These are phyloP conservation scores for Fraxinus xanthoxyloides DNA, from an alignment of 305 asterid species.

Conservation along the genomic window DNA sequence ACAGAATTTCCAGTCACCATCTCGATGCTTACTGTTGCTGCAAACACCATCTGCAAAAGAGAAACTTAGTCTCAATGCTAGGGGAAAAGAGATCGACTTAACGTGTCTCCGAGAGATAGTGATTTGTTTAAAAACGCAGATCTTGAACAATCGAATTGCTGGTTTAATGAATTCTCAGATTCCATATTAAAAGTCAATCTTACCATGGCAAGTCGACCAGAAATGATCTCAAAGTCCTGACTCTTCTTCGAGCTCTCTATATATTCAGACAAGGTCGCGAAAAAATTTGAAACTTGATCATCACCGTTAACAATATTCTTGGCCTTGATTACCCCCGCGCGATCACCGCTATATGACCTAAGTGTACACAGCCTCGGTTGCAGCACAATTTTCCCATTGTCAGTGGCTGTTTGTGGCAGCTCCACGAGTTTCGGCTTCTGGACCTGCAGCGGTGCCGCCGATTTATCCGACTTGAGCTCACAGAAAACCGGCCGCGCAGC, in stretches of 20 bases:
- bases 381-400: slow-evolving; percentile 53
- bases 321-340: slow-evolving; percentile 31
- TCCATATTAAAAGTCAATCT: neutral
- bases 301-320: slow-evolving; percentile 6
- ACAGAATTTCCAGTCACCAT: slow-evolving; percentile 74
- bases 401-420: neutral
- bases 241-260: slow-evolving; percentile 71
- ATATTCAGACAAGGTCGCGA: slow-evolving; percentile 59
- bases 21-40: slow-evolving; percentile 69
- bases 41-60: slow-evolving; percentile 65
- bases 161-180: neutral
- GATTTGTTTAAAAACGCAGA: neutral
- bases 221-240: slow-evolving; percentile 75
- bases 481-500: slow-evolving; percentile 49
- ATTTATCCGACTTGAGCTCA: slow-evolving; percentile 33
- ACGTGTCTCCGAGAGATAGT: neutral
- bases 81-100: neutral
- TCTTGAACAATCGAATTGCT: neutral
- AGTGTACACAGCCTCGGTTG: slow-evolving; percentile 85
- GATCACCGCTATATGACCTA: slow-evolving; percentile 60
- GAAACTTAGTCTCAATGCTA: neutral
- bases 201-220: slow-evolving; percentile 97
- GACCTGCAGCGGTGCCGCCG: slow-evolving; percentile 21
- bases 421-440: slow-evolving; percentile 35
- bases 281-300: slow-evolving; percentile 59